Evolutionary conservation across 352 stramenopile species (phyloP), one percentile per base, ranked within the genome.

Genomic region (Phytopythium ostracodes): DNA sequence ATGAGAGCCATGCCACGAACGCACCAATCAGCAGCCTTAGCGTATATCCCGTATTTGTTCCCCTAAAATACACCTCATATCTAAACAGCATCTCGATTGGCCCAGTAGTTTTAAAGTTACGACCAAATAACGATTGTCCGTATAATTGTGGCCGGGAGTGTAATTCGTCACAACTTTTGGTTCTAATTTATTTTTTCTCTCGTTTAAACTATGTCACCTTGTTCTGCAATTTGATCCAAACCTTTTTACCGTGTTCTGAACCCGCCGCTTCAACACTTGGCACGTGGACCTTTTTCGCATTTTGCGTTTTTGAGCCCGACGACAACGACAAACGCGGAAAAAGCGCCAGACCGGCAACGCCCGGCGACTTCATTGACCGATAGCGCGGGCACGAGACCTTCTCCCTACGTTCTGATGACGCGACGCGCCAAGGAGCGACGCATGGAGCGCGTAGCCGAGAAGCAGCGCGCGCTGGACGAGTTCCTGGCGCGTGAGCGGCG

Each of bases 371-470:
- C 11, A 49, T 6, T 20, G 31, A 44, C 29, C 12, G 51, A 43
- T 43, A 42, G 29, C 27, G 31, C 24, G 17, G 27, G 29, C 51
- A 42, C 33, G 33, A 14, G 1, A 10, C 18, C 24, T 36, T 8
- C 44, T 27, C 12, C 20, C 38, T 9, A 0, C n/a, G 14, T 4
- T 2, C 33, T 22, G n/a, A 93, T 93, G 84, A 93, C 84, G 67
- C 76, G 84, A 53, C 77, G 82, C 49, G 84, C 84, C 58, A 93
- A 91, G 69, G 84, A 92, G 65, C 75, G 72, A 36, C 80, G 84
- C 40, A 65, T 70, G 59, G 74, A 89, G 70, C 84, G 84, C 64
- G 75, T 80, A 52, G 69, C 78, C 38, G 75, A 80, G 54, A 88
- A 88, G 69, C 72, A 79, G 52, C 79, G 63, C 55, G 66, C 64